Evolutionary conservation across 768 basidiomycete species (phyloP), one percentile per base, ranked within the genome.

Genomic region (Boletus coccyginus): DNA sequence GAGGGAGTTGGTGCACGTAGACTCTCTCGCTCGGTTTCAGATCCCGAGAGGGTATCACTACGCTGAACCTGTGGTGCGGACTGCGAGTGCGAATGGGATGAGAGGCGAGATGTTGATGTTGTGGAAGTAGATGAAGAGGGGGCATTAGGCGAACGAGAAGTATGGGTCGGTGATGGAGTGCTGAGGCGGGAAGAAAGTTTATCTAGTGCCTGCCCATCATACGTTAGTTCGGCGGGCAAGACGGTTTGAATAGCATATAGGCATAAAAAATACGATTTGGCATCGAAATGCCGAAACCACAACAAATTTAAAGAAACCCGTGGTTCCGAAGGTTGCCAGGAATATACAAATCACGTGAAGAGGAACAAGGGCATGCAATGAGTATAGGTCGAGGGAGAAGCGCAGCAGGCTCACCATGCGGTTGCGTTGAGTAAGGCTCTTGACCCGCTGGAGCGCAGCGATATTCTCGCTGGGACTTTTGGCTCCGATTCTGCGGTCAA

Each of bases 1-100:
- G 72, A 63, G 58, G 72, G 66, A 52, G 69, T 57, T 16, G 66
- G 66, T 8, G 68, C 71, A 66, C 69, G 69, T 39, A 69, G 63
- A 39, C 77, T 80, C 70, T 91, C 89, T 43, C 88, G 83, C 69
- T 92, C 91, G 0, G 90, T 92, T 69, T 92, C 91, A 3, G 89
- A 92, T 33, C 90, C 90, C 8, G 90, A 92, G 52, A 79, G 78
- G 33, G 71, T 75, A 48, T 74, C 73, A 35, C 58, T 59, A 43
- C 61, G 71, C 62, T 56, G 71, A 61, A 62, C 58, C 53, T 62
- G 69, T 10, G 62, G 43, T 64, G 56, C 46, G 40, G 68, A 63
- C 7, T 64, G 62, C 48, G 69, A 56, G 54, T 76, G 68, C 8
- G 75, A 65, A 54, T 68, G 61, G 29, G 72, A 65, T 52, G 75